Conservation (phyloP, 2,329 filamentous ascomycete genomes). For the Teratosphaeria destructans region DNA sequence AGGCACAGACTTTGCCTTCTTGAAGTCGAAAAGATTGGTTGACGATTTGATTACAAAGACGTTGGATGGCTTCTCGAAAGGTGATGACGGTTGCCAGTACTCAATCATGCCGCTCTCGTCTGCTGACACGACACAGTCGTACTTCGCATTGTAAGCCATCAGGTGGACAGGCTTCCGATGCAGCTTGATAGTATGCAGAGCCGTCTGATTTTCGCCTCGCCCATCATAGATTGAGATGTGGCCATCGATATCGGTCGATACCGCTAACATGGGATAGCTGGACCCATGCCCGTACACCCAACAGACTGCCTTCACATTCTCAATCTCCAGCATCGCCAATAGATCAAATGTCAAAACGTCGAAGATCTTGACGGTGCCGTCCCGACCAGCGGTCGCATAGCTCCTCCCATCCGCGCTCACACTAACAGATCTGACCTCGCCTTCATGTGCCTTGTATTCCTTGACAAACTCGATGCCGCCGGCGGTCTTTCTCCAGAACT, state of each 20-base stretch:
- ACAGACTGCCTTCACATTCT: constrained; percentile 66
- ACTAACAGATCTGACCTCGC: constrained; percentile 73
- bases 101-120: constrained; percentile 91
- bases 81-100: constrained; percentile 77
- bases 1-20: constrained; percentile 79
- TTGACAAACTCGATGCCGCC: constrained; percentile 95
- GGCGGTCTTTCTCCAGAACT: constrained; percentile 93
- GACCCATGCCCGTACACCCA: constrained; percentile 85
- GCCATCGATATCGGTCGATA: constrained; percentile 64
- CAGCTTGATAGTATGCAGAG: constrained; percentile 70
- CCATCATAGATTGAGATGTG: constrained; percentile 80
- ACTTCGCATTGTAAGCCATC: constrained; percentile 81
- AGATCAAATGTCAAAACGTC: constrained; percentile 61
- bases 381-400: constrained; percentile 77
- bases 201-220: constrained; percentile 64
- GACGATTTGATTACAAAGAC: constrained; percentile 91
- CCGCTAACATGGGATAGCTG: constrained; percentile 75
- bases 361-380: constrained; percentile 70
- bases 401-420: constrained; percentile 84
- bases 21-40: constrained; percentile 93
- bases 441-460: constrained; percentile 84
- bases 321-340: constrained; percentile 52
- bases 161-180: constrained; percentile 72
- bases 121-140: constrained; percentile 81
- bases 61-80: constrained; percentile 80